Percentiles rank a stretch among this genome's conserved stretches.
phyloP scores from a whole-genome alignment of 805 yeast species.

The Saturnispora zaruensis region DNA sequence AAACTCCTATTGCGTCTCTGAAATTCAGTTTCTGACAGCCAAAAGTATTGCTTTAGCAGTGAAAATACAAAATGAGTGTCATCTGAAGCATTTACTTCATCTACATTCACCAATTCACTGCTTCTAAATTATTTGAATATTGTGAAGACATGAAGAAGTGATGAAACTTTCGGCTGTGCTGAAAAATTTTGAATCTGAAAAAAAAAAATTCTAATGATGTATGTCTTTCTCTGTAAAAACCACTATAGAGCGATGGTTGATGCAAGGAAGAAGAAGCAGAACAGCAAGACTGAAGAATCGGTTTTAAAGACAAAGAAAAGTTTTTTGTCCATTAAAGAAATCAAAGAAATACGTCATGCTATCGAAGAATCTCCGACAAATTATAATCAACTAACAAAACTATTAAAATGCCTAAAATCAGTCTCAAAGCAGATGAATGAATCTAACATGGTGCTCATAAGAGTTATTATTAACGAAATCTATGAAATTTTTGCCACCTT shows the following conservation, averaged over 20 bases:
- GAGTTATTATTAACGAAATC: slow-evolving; percentile 36
- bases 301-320: slow-evolving; percentile 1
- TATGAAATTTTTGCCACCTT: slow-evolving; percentile 42
- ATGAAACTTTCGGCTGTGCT: slow-evolving; percentile 11
- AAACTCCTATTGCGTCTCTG: not conserved
- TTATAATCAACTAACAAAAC: slow-evolving; percentile 45
- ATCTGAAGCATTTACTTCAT: not conserved
- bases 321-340: slow-evolving; percentile 17
- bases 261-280: slow-evolving; percentile 1
- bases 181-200: slow-evolving; percentile 5
- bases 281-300: not conserved
- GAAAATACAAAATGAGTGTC: slow-evolving; percentile 4
- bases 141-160: not conserved
- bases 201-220: not conserved
- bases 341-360: slow-evolving; percentile 22
- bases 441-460: slow-evolving; percentile 17
- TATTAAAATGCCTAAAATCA: slow-evolving; percentile 34
- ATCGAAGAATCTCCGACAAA: slow-evolving; percentile 37
- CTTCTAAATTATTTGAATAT: not conserved
- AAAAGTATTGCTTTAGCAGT: not conserved
- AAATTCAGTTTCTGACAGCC: slow-evolving; percentile 7
- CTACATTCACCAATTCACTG: slow-evolving; percentile 6
- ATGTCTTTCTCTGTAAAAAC: not conserved
- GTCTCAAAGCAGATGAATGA: slow-evolving; percentile 21
- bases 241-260: not conserved